phyloP scores from a whole-genome alignment of 495 filamentous ascomycete species.

The Aspergillus affinis region DNA sequence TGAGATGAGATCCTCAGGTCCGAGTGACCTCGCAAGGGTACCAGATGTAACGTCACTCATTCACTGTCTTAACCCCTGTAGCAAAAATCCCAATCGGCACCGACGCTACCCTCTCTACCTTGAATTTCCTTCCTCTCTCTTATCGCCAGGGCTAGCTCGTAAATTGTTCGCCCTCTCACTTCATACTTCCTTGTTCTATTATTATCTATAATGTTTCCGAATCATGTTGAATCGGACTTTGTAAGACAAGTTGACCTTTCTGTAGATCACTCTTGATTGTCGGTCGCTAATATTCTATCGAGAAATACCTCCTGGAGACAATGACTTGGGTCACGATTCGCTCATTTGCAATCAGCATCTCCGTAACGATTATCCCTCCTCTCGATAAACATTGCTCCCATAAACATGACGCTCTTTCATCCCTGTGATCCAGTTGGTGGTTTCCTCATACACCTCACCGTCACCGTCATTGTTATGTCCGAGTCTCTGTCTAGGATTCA shows the following conservation, averaged over 20 bases:
- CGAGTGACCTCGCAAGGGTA: background rate
- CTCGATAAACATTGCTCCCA: no score
- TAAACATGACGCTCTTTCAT: background rate
- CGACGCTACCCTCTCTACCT: no score
- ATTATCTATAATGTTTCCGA: no score
- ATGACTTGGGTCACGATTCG: background rate
- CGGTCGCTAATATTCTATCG: background rate
- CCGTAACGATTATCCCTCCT: background rate
- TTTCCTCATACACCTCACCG: no score
- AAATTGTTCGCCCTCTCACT: no score
- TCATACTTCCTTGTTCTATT: no score
- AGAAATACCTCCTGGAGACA: background rate
- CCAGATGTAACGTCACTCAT: background rate
- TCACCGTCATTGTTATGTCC: background rate
- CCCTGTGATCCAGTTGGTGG: background rate
- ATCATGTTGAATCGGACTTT: no score
- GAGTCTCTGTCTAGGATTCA: background rate
- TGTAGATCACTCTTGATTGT: background rate
- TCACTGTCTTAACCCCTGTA: background rate
- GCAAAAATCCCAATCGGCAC: background rate
- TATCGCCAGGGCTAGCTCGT: no score
- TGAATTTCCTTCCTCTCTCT: no score
- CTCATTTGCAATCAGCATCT: background rate
- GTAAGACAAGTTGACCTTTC: no score
- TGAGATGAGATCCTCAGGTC: background rate